Evolutionary conservation across 2,329 filamentous ascomycete genomes (phyloP), one percentile per base, ranked within the genome.

Genomic region (Cladophialophora immunda): DNA sequence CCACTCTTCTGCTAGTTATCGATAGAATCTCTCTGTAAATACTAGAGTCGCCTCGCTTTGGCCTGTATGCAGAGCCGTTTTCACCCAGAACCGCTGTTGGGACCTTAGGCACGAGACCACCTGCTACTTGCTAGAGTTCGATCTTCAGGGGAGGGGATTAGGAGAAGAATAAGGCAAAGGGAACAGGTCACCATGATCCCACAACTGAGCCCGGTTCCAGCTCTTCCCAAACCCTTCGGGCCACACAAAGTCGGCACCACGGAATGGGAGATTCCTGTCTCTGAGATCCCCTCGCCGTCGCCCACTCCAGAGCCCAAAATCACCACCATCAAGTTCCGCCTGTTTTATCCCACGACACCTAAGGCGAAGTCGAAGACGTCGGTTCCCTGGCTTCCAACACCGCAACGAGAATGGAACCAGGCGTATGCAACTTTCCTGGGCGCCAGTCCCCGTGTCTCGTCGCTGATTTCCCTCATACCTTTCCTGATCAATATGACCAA

Each of bases 341-440:
- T 96, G 65, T 97, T 92, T 80, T 96, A 96, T 76, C 93, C 93
- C 0, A 89, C 90, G 25, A 80, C 70, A 7, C 75, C 80, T 17
- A 74, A 76, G 54, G 76, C 76, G 8, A 71, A 73, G 7, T 76
- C 77, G n/a, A 78, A 79, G 59, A 83, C 86, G 73, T 83, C 83
- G 9, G 90, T 93, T 63, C 86, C 85, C 73, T 97, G 93, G 92
- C 84, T 96, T 60, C 92, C 92, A 0, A 84, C 85, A 8, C 92
- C 93, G 0, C 92, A 96, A 77, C 81, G 90, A 56, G 87, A 89
- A 47, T 90, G 92, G 75, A 81, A 94, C 8, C 86, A 89, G 17
- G 91, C 90, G 0, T 95, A 95, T 75, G 89, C 90, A 9, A 85
- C 88, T 71, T 96, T 96, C 73, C 75, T 94, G 7, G 92, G 92